A percentile compares a stretch with the other conserved stretches of the same genome.
phyloP scores from a whole-genome alignment of 2,329 filamentous ascomycete species.

The Lasiodiplodia sp. region DNA sequence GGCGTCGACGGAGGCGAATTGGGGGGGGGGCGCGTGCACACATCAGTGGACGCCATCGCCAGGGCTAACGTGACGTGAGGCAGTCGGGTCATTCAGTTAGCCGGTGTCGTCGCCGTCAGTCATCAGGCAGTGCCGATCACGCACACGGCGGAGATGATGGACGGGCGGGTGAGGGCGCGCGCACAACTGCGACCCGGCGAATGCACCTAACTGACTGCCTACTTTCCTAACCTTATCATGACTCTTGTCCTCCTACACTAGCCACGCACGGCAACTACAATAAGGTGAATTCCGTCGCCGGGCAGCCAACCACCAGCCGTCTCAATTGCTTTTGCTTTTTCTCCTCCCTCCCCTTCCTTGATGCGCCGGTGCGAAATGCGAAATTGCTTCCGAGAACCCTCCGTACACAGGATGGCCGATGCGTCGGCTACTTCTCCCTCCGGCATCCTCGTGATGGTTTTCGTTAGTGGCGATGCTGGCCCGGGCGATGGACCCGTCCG shows the following conservation, averaged over 20 bases:
- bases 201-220: neutral
- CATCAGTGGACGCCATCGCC: neutral
- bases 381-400: neutral
- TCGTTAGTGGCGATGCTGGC: neutral
- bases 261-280: neutral
- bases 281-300: neutral
- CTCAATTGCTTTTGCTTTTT: neutral
- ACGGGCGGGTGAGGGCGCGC: neutral
- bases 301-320: constrained; percentile 4
- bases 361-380: neutral
- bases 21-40: too few relatives aligned
- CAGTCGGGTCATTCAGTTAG: neutral
- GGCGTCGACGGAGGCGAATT: neutral
- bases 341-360: neutral
- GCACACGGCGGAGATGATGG: too few relatives aligned
- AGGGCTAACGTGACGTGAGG: neutral
- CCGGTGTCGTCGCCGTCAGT: neutral
- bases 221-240: neutral
- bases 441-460: neutral
- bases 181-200: neutral
- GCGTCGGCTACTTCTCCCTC: neutral
- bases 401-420: neutral
- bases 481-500: too few relatives aligned
- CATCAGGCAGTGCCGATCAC: neutral
- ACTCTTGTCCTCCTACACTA: neutral